A percentile compares a stretch with the other conserved stretches of the same genome.
phyloP scores from a whole-genome alignment of 2,329 filamentous ascomycete genomes.

The Fusarium goolgardi region DNA sequence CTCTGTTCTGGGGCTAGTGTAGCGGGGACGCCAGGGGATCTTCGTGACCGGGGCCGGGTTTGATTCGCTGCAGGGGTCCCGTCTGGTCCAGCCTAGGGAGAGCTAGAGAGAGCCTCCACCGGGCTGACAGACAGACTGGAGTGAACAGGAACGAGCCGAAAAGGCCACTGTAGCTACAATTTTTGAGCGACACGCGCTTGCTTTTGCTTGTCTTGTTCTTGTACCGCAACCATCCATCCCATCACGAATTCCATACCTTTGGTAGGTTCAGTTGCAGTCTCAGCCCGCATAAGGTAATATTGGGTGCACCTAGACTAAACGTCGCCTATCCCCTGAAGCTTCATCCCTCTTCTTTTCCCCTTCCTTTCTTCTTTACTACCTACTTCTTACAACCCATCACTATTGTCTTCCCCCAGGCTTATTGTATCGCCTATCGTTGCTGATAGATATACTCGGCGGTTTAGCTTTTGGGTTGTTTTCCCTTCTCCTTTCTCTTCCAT shows the following conservation, averaged over 20 bases:
- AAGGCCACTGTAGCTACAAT: slow-evolving; percentile 57
- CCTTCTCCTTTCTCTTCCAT: slow-evolving; percentile 28
- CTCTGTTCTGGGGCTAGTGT: slow-evolving; percentile 31
- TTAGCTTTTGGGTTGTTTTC: slow-evolving; percentile 34
- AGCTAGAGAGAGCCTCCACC: slow-evolving; percentile 29
- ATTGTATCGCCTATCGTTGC: slow-evolving; percentile 26
- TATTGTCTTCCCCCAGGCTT: slow-evolving; percentile 18
- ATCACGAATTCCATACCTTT: slow-evolving; percentile 30
- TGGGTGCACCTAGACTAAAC: slow-evolving; percentile 26
- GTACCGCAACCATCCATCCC: slow-evolving; percentile 29
- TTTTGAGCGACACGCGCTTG: slow-evolving; percentile 39
- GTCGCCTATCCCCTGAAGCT: slow-evolving; percentile 44
- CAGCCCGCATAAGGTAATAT: slow-evolving; percentile 30
- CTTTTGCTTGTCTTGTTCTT: slow-evolving; percentile 6
- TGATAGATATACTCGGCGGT: slow-evolving; percentile 27
- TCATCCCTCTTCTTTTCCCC: slow-evolving; percentile 34
- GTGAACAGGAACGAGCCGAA: slow-evolving; percentile 40
- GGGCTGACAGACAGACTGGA: slow-evolving; percentile 24
- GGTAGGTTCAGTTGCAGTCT: slow-evolving; percentile 13
- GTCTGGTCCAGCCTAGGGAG: not conserved
- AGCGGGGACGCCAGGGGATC: slow-evolving; percentile 39
- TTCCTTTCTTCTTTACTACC: slow-evolving; percentile 33
- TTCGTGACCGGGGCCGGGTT: slow-evolving; percentile 33
- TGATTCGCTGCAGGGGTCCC: slow-evolving; percentile 38
- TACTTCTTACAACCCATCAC: slow-evolving; percentile 31